A percentile compares a stretch with the other conserved stretches of the same genome.
Evolutionary conservation across 306 rosid species (phyloP).

Genomic region (Dryas drummondii): DNA sequence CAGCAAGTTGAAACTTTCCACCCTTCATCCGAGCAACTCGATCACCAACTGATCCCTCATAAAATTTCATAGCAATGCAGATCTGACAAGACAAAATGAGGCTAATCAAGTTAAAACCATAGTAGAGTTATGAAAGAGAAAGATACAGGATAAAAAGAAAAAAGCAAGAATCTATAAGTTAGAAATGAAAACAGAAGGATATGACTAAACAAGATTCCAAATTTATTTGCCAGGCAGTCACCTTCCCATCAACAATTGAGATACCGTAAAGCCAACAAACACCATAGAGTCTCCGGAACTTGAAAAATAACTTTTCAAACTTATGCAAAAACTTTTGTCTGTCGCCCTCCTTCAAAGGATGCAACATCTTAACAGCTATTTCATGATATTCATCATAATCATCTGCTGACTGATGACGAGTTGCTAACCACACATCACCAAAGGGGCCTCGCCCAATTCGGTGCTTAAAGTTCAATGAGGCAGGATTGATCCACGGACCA

Average conservation of each 20-base stretch:
- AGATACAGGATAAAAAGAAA: background rate
- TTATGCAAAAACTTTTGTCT: conserved; percentile 40
- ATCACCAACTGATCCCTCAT: conserved; percentile 79
- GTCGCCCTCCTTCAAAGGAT: conserved; percentile 60
- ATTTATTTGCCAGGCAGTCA: conserved; percentile 19
- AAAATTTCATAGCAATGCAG: conserved; percentile 77
- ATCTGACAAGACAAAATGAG: conserved; percentile 37
- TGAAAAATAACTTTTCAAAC: conserved; percentile 46
- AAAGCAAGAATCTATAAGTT: background rate
- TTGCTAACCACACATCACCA: conserved; percentile 87
- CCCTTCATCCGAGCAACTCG: conserved; percentile 67
- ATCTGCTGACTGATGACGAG: conserved; percentile 73
- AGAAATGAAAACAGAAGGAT: background rate
- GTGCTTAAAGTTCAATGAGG: conserved; percentile 67
- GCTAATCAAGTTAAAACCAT: background rate
- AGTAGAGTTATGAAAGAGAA: background rate
- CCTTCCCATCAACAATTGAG: conserved; percentile 65
- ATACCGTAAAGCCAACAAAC: conserved; percentile 71
- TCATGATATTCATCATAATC: conserved; percentile 80
- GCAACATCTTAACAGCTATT: conserved; percentile 75
- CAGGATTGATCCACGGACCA: conserved; percentile 73
- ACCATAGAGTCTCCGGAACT: conserved; percentile 44
- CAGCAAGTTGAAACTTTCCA: conserved; percentile 57
- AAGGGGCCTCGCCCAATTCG: conserved; percentile 82
- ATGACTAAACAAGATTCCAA: background rate